Conservation (phyloP, 208 protist species). For the Borovskyia barvae region DNA sequence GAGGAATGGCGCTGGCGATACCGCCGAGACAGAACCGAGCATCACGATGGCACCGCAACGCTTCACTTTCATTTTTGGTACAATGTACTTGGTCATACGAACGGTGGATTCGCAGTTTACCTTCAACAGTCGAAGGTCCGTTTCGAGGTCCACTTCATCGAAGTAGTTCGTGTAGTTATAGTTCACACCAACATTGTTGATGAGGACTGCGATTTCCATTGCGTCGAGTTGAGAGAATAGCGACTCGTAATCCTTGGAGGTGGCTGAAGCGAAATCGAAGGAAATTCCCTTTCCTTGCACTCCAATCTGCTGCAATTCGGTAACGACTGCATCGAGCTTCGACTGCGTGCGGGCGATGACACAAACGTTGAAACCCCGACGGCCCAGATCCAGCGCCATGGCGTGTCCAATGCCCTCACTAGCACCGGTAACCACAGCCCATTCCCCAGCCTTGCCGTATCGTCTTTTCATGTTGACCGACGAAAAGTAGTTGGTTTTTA, state of each 20-base stretch:
- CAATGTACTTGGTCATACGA: slow-evolving; percentile 82
- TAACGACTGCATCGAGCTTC: slow-evolving; percentile 80
- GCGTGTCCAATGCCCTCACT: slow-evolving; percentile 94
- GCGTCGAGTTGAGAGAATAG: slow-evolving; percentile 56
- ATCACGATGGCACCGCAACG: slow-evolving; percentile 75
- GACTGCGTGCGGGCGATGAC: slow-evolving; percentile 86
- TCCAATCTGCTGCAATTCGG: slow-evolving; percentile 57
- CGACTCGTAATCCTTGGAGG: slow-evolving; percentile 45
- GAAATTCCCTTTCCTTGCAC: slow-evolving; percentile 78
- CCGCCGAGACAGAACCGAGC: slow-evolving; percentile 70
- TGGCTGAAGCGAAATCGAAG: slow-evolving; percentile 82
- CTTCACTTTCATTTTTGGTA: slow-evolving; percentile 70
- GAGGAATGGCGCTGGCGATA: slow-evolving; percentile 69
- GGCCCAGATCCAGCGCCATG: slow-evolving; percentile 87
- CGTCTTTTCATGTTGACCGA: slow-evolving; percentile 59
- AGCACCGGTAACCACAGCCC: slow-evolving; percentile 93
- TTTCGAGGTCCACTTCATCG: slow-evolving; percentile 64
- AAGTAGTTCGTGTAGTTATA: slow-evolving; percentile 93
- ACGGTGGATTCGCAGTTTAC: slow-evolving; percentile 87
- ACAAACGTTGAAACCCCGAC: slow-evolving; percentile 90
- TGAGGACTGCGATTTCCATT: slow-evolving; percentile 62
- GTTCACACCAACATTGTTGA: slow-evolving; percentile 95
- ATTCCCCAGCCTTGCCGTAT: slow-evolving; percentile 74
- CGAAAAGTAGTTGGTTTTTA: slow-evolving; percentile 52
- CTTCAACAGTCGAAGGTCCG: slow-evolving; percentile 75